phyloP scores from a whole-genome alignment of 371 early-diverging fungal genomes.

The Mortierella sp. region DNA sequence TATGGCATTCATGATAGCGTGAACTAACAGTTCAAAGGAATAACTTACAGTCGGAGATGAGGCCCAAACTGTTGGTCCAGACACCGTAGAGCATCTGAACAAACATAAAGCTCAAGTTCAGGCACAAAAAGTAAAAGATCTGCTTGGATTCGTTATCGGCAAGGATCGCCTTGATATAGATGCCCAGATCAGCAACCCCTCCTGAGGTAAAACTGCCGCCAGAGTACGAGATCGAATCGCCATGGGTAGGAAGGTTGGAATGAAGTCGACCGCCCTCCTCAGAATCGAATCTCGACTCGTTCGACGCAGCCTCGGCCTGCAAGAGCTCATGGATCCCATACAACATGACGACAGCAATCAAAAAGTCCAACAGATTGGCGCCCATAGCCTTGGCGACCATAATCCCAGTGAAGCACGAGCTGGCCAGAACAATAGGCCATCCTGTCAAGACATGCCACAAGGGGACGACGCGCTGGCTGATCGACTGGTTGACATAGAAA shows the following conservation, averaged over 20 bases:
- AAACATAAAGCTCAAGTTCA: constrained; percentile 95
- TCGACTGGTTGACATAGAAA: constrained; percentile 55
- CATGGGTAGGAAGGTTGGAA: constrained; percentile 41
- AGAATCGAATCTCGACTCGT: constrained; percentile 39
- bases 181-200: constrained; percentile 38
- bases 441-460: constrained; percentile 51
- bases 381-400: constrained; percentile 51
- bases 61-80: constrained; percentile 93
- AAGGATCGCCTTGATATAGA: constrained; percentile 68
- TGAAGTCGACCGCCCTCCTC: constrained; percentile 36
- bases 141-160: constrained; percentile 85
- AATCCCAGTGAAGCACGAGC: constrained; percentile 49
- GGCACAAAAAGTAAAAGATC: constrained; percentile 91
- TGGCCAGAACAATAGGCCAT: constrained; percentile 50
- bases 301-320: constrained; percentile 30
- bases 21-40: background rate
- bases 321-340: constrained; percentile 54
- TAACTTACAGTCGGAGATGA: constrained; percentile 89
- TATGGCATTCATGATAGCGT: background rate
- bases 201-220: constrained; percentile 22
- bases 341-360: constrained; percentile 50
- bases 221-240: constrained; percentile 22
- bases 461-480: constrained; percentile 49
- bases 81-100: constrained; percentile 93
- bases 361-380: constrained; percentile 50